Evolutionary conservation across 441 rosid genomes (phyloP), one percentile per base, ranked within the genome.

Genomic region (Gossypium laxum): DNA sequence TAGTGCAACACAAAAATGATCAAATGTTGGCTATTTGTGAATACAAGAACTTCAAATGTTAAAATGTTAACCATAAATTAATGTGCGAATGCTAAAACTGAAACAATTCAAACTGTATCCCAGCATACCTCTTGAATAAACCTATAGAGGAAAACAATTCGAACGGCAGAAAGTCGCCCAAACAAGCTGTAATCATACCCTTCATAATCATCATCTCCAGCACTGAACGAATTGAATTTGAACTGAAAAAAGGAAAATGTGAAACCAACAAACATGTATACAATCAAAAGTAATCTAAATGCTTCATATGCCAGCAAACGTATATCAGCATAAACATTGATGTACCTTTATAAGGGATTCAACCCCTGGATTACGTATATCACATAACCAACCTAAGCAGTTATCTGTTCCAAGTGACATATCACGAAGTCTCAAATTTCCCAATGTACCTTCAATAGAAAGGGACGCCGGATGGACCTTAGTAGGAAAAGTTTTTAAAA

Each of bases 331-430:
- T 1, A 22, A 11, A 14, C 4, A 24, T 24, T 7, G 8, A 26
- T 18, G 70, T 74, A 93, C 99, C 93, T 88, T 91, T 76, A 96
- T 93, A 72, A 96, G 92, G 71, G 99, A 96, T 71, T 96, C 99
- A 43, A 89, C 81, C 66, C 93, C 99, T 66, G 96, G 97, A 82
- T 91, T 90, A 65, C 99, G 98, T 79, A 96, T 87, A 83, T 96
- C 99, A 82, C 99, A 96, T 75, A 96, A 92, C 98, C 98, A 96
- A 75, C 91, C 82, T 96, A 97, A 93, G 72, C 83, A 83, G 74
- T 89, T 82, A 76, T 88, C 90, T 32, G 79, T 72, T 75, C 88
- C 97, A 67, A 91, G 87, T 28, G 99, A 93, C 96, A 83, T 86
- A 80, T 96, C 99, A 77, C 91, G 78, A 48, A 96, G 97, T 83